phyloP scores from a whole-genome alignment of 2,329 filamentous ascomycete species.

The Pyrenophora tritici-repentis region DNA sequence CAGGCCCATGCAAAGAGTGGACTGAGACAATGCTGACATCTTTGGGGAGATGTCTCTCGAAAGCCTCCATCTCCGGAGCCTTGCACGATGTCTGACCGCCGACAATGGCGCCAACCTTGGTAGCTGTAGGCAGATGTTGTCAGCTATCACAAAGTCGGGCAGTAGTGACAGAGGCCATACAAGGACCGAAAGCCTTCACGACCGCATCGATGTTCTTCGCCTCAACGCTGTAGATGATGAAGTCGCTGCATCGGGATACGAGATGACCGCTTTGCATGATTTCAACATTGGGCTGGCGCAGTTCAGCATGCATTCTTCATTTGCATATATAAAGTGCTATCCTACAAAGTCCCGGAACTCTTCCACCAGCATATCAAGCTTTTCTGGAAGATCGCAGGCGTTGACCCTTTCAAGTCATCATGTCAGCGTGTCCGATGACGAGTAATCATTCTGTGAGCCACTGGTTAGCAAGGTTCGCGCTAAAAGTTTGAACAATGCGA shows the following conservation, averaged over 20 bases:
- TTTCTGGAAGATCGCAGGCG: constrained; percentile 91
- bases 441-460: constrained; percentile 34
- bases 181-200: constrained; percentile 87
- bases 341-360: constrained; percentile 89
- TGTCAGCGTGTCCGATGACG: constrained; percentile 13
- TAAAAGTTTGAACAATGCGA: constrained; percentile 25
- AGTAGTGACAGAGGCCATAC: constrained; percentile 60
- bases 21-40: constrained; percentile 95
- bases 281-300: constrained; percentile 73
- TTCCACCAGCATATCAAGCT: constrained; percentile 76
- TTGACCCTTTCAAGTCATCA: constrained; percentile 70
- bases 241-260: constrained; percentile 95
- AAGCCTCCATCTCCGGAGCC: constrained; percentile 90
- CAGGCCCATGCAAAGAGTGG: constrained; percentile 93
- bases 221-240: constrained; percentile 98
- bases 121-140: constrained; percentile 63
- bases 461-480: constrained; percentile 38
- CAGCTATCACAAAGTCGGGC: constrained; percentile 7
- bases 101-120: constrained; percentile 92
- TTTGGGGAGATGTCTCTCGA: constrained; percentile 81
- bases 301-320: constrained; percentile 50
- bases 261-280: constrained; percentile 94
- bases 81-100: constrained; percentile 99
- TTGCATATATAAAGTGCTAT: constrained; percentile 51
- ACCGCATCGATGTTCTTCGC: constrained; percentile 87